Conservation (phyloP, 768 basidiomycete genomes). For the Arthromyces matolae region DNA sequence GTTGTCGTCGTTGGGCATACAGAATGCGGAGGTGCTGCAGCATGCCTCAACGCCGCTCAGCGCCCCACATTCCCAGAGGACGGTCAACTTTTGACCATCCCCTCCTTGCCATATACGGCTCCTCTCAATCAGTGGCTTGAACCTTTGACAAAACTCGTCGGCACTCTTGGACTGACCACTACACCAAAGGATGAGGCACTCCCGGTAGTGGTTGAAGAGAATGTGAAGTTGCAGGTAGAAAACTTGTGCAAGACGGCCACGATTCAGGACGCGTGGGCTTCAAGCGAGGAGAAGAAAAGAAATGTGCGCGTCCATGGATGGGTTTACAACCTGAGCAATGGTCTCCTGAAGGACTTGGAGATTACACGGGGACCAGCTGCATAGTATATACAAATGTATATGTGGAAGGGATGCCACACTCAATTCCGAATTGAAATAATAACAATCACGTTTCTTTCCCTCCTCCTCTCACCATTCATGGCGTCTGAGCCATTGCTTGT, state of each 20-base stretch:
- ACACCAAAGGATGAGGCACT: constrained; percentile 35
- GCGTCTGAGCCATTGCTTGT: constrained; percentile 47
- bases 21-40: constrained; percentile 72
- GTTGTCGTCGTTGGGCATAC: constrained; percentile 84
- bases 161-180: constrained; percentile 40
- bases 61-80: constrained; percentile 27
- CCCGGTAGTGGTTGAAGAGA: constrained; percentile 51
- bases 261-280: constrained; percentile 46
- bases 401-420: not conserved
- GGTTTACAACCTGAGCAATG: constrained; percentile 64
- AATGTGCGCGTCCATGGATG: constrained; percentile 64
- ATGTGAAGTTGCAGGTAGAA: constrained; percentile 53
- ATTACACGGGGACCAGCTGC: constrained; percentile 37
- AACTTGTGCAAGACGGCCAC: constrained; percentile 45
- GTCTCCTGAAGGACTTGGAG: constrained; percentile 54
- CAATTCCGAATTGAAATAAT: not conserved
- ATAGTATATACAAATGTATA: not conserved
- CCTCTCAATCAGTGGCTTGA: constrained; percentile 61
- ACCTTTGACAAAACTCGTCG: constrained; percentile 57
- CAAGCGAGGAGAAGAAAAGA: constrained; percentile 38
- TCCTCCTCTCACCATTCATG: constrained; percentile 1
- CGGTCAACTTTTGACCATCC: constrained; percentile 30
- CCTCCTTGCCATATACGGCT: constrained; percentile 33
- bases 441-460: not conserved
- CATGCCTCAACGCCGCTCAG: constrained; percentile 46